A percentile compares a stretch with the other conserved stretches of the same genome.
These are phyloP conservation scores for Plectosphaerella sp. DNA, from an alignment of 2,329 filamentous ascomycete genomes.

Conservation along the genomic window DNA sequence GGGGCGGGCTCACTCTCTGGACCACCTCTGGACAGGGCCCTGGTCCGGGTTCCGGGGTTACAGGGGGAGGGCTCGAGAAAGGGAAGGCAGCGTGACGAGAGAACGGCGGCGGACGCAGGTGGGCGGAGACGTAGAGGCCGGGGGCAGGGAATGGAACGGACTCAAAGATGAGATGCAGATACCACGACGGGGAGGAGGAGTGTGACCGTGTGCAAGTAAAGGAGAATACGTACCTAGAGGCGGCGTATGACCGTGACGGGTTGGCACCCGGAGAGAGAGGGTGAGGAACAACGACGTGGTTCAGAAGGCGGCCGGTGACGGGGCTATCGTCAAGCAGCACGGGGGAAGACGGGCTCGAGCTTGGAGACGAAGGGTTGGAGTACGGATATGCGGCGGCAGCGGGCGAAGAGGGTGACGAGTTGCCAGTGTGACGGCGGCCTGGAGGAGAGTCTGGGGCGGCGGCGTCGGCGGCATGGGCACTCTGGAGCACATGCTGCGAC, in stretches of 20 bases:
- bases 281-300: not conserved
- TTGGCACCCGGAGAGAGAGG: conserved; percentile 13
- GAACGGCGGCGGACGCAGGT: not conserved
- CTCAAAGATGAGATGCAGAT: not conserved
- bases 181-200: not conserved
- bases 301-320: conserved; percentile 32
- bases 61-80: too few species aligned
- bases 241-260: conserved; percentile 5
- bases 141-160: not conserved
- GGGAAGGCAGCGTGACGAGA: not conserved
- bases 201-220: not conserved
- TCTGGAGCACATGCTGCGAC: conserved; percentile 48
- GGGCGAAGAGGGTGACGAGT: conserved; percentile 3
- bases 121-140: not conserved
- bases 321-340: conserved; percentile 37
- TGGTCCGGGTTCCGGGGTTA: too few species aligned
- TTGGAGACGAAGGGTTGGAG: not conserved
- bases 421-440: conserved; percentile 12
- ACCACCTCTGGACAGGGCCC: too few species aligned
- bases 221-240: not conserved
- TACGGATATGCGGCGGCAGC: too few species aligned
- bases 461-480: conserved; percentile 25
- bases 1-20: not conserved
- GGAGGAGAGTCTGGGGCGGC: conserved; percentile 8
- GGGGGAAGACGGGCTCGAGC: conserved; percentile 14